Conservation (phyloP, 2,329 filamentous ascomycete genomes). For the Apiospora rasikravindrae region DNA sequence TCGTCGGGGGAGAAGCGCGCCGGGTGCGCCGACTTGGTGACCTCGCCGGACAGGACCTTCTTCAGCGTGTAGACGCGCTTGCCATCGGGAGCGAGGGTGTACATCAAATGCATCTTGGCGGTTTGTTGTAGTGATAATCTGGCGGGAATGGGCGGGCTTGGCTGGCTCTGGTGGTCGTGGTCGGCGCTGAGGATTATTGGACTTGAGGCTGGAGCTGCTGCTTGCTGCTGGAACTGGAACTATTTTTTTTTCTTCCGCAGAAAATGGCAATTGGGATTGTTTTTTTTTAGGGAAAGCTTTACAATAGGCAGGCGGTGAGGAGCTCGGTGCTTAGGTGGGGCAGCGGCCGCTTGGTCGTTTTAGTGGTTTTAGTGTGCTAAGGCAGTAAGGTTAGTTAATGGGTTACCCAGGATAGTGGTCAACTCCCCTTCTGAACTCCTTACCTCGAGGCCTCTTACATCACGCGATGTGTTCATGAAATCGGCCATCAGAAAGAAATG, state of each 20-base stretch:
- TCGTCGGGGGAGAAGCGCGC: slow-evolving; percentile 97
- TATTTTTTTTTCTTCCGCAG: slow-evolving; percentile 9
- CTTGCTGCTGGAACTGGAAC: background rate
- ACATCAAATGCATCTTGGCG: slow-evolving; percentile 69
- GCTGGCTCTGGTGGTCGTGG: background rate
- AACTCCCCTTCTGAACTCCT: too few species aligned
- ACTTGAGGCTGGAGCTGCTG: background rate
- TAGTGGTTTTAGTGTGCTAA: too few species aligned
- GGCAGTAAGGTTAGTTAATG: too few species aligned
- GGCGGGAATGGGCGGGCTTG: background rate
- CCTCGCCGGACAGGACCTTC: slow-evolving; percentile 81
- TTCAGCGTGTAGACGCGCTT: slow-evolving; percentile 95
- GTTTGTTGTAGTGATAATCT: background rate
- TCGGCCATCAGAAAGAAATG: too few species aligned
- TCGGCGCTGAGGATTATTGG: background rate
- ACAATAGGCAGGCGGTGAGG: slow-evolving; percentile 5
- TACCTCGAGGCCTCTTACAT: too few species aligned
- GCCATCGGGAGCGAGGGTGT: slow-evolving; percentile 81
- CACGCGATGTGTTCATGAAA: too few species aligned
- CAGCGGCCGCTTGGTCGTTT: background rate
- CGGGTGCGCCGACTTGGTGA: slow-evolving; percentile 95
- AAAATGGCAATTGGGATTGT: background rate
- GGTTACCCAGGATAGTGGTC: too few species aligned
- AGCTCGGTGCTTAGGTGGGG: background rate
- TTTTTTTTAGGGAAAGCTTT: background rate